Evolutionary conservation across 2,329 filamentous ascomycete species (phyloP).

Genomic region (Colletotrichum orbiculare): DNA sequence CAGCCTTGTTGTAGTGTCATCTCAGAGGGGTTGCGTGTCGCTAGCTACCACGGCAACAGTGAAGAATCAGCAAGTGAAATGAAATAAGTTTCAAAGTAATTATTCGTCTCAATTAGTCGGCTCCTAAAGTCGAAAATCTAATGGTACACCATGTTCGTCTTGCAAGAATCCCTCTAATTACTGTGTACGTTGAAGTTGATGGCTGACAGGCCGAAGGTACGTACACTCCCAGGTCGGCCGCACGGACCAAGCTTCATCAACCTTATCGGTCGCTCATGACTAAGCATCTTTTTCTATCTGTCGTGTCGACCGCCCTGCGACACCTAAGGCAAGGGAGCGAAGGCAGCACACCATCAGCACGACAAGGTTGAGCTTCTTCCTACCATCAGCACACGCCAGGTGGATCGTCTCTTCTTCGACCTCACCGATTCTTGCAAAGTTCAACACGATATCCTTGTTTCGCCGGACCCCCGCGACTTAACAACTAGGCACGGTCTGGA

Average conservation of each 20-base stretch:
- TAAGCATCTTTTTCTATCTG: conserved; percentile 18
- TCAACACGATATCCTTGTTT: conserved; percentile 13
- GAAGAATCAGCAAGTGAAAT: no score
- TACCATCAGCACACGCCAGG: neutral
- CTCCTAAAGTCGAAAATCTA: no score
- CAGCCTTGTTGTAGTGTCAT: no score
- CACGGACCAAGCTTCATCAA: conserved; percentile 9
- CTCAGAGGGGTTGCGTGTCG: no score
- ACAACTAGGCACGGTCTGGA: conserved; percentile 29
- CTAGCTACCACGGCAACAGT: no score
- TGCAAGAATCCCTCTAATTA: no score
- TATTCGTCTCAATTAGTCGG: no score
- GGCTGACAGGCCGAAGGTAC: neutral
- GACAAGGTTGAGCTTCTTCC: conserved; percentile 25
- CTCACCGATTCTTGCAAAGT: conserved; percentile 8
- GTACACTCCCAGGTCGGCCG: neutral
- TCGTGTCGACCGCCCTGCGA: neutral
- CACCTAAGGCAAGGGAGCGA: conserved; percentile 13
- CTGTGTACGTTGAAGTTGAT: neutral
- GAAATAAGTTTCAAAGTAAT: no score
- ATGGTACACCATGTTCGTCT: no score
- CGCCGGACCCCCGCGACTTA: conserved; percentile 11
- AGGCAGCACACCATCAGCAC: conserved; percentile 2
- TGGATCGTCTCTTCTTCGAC: conserved; percentile 28
- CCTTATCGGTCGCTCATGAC: conserved; percentile 21